A percentile compares a stretch with the other conserved stretches of the same genome.
phyloP scores from a whole-genome alignment of 2,329 filamentous ascomycete genomes.

The Phoma sp. region DNA sequence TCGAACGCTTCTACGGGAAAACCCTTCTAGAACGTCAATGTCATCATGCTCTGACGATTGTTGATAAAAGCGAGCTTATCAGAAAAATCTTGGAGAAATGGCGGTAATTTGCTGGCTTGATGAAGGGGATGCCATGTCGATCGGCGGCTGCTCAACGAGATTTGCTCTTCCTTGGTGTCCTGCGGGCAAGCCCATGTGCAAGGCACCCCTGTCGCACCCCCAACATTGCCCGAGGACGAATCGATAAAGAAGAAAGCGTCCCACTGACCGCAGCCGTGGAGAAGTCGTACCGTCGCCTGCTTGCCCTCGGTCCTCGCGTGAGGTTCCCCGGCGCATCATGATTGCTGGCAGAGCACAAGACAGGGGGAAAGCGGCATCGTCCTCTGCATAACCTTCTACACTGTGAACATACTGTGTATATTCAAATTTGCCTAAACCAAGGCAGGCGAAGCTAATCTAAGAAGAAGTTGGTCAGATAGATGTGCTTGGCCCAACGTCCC shows the following conservation, averaged over 20 bases:
- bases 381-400: constrained; percentile 23
- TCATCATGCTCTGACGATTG: constrained; percentile 5
- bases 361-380: constrained; percentile 19
- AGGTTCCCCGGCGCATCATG: constrained; percentile 6
- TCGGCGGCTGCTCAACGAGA: constrained; percentile 14
- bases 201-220: constrained; percentile 14
- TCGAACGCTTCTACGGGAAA: background rate
- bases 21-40: background rate
- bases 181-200: constrained; percentile 12
- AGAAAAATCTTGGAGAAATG: constrained; percentile 5
- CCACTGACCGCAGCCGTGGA: constrained; percentile 12
- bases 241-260: constrained; percentile 9
- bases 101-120: constrained; percentile 19
- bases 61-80: background rate
- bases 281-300: constrained; percentile 10
- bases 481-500: constrained; percentile 19
- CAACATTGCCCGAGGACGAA: constrained; percentile 2
- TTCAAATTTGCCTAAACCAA: constrained; percentile 5
- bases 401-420: constrained; percentile 10
- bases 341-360: background rate
- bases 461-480: constrained; percentile 18
- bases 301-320: constrained; percentile 11
- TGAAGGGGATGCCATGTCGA: constrained; percentile 18
- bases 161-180: constrained; percentile 12
- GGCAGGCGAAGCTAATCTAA: constrained; percentile 22